Evolutionary conservation across 805 yeast genomes (phyloP).

Genomic region (Saccharomycopsis fermentans): DNA sequence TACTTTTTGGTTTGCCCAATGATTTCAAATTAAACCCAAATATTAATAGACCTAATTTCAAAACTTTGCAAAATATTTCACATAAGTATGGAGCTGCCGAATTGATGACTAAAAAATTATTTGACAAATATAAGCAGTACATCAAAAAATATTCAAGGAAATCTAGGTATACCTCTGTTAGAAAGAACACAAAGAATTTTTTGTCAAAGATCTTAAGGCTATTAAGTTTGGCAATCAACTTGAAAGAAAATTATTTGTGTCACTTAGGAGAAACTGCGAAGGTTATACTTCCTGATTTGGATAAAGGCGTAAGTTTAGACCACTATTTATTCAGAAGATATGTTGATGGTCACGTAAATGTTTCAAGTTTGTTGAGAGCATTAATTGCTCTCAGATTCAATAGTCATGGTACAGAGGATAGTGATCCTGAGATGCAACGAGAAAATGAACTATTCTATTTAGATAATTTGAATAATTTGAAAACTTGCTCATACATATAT

Average conservation of each 20-base stretch:
- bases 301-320: not conserved
- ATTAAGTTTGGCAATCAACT: not conserved
- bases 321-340: conserved; percentile 11
- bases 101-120: not conserved
- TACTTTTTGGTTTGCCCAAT: conserved; percentile 6
- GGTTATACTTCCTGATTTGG: not conserved
- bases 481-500: conserved; percentile 3
- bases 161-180: not conserved
- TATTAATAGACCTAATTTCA: conserved; percentile 1
- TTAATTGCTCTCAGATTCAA: conserved; percentile 7
- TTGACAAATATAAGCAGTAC: not conserved
- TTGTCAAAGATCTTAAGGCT: not conserved
- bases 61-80: not conserved
- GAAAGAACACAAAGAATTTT: not conserved
- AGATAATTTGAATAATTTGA: conserved; percentile 20
- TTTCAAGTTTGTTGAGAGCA: conserved; percentile 2
- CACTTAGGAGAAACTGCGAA: conserved; percentile 1
- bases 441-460: conserved; percentile 22
- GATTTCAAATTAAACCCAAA: conserved; percentile 7
- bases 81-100: not conserved
- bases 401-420: conserved; percentile 3
- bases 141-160: not conserved
- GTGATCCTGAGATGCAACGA: conserved; percentile 23
- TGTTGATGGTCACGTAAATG: conserved; percentile 15
- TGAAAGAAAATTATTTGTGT: not conserved